phyloP scores from a whole-genome alignment of 2,329 filamentous ascomycete genomes.

The Torrubiellomyces zombiae region DNA sequence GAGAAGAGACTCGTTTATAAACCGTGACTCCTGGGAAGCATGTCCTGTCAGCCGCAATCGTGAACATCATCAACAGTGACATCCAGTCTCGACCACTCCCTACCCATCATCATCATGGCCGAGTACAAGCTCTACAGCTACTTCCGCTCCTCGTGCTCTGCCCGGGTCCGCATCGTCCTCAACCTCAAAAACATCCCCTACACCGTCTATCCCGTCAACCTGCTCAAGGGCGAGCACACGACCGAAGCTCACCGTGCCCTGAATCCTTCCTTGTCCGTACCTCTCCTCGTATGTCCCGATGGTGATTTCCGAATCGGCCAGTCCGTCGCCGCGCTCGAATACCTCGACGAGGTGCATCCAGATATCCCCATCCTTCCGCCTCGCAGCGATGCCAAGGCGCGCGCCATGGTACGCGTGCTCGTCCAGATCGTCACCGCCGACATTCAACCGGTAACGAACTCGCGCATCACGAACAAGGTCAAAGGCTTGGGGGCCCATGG shows the following conservation, averaged over 20 bases:
- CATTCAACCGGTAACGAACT: constrained; percentile 43
- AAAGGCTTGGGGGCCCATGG: constrained; percentile 24
- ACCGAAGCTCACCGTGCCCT: constrained; percentile 23
- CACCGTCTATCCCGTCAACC: constrained; percentile 30
- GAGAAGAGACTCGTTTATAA: too few species aligned
- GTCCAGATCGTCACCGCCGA: constrained; percentile 38
- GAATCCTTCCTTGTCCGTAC: constrained; percentile 39
- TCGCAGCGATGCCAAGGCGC: constrained; percentile 15
- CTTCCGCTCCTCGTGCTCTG: constrained; percentile 46
- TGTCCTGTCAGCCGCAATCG: too few species aligned
- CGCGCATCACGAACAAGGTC: constrained; percentile 33
- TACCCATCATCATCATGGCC: constrained; percentile 3
- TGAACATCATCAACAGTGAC: too few species aligned
- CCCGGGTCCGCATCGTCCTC: constrained; percentile 42
- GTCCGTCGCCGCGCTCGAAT: constrained; percentile 44
- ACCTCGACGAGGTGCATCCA: constrained; percentile 38
- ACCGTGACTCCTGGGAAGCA: too few species aligned
- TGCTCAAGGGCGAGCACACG: constrained; percentile 35
- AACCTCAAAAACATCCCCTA: constrained; percentile 35
- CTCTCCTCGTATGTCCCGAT: constrained; percentile 27
- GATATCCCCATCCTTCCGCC: constrained; percentile 32
- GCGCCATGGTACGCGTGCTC: constrained; percentile 36
- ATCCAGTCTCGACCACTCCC: not conserved
- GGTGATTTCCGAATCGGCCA: constrained; percentile 30
- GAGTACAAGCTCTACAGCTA: constrained; percentile 37